Evolutionary conservation across 768 basidiomycete genomes (phyloP).

Genomic region (Termitomyces heimii): DNA sequence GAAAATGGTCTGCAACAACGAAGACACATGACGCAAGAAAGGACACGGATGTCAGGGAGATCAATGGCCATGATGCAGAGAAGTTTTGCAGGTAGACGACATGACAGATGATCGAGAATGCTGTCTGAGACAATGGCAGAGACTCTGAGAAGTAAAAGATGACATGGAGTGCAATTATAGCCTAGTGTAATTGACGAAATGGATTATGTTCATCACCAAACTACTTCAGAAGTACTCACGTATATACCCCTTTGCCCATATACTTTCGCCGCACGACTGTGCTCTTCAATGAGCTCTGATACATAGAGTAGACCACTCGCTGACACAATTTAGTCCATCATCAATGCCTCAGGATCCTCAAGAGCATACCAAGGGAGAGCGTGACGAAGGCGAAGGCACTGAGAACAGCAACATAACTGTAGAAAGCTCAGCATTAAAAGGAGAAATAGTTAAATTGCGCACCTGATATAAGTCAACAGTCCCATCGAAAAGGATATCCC

Average conservation of each 20-base stretch:
- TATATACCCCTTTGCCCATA: slow-evolving; percentile 85
- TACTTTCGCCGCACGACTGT: slow-evolving; percentile 74
- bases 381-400: slow-evolving; percentile 88
- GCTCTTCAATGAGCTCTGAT: slow-evolving; percentile 94
- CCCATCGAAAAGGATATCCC: slow-evolving; percentile 31
- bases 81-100: slow-evolving; percentile 92
- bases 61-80: slow-evolving; percentile 84
- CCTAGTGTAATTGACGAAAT: slow-evolving; percentile 37
- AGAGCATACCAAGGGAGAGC: slow-evolving; percentile 70
- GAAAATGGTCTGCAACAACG: slow-evolving; percentile 87
- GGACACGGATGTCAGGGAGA: slow-evolving; percentile 78
- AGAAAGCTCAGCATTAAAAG: not conserved
- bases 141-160: slow-evolving; percentile 76
- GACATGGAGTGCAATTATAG: slow-evolving; percentile 71
- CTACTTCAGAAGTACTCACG: slow-evolving; percentile 40
- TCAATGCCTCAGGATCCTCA: not conserved
- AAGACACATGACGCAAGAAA: slow-evolving; percentile 84
- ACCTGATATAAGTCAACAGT: slow-evolving; percentile 62
- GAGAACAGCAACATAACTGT: slow-evolving; percentile 68
- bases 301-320: slow-evolving; percentile 92
- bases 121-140: slow-evolving; percentile 67
- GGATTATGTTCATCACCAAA: not conserved
- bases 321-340: slow-evolving; percentile 22
- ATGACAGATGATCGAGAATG: slow-evolving; percentile 83
- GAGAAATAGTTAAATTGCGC: slow-evolving; percentile 1